Percentiles rank a stretch among this genome's conserved stretches.
phyloP scores from a whole-genome alignment of 352 stramenopile genomes.

The Phytophthora pini region DNA sequence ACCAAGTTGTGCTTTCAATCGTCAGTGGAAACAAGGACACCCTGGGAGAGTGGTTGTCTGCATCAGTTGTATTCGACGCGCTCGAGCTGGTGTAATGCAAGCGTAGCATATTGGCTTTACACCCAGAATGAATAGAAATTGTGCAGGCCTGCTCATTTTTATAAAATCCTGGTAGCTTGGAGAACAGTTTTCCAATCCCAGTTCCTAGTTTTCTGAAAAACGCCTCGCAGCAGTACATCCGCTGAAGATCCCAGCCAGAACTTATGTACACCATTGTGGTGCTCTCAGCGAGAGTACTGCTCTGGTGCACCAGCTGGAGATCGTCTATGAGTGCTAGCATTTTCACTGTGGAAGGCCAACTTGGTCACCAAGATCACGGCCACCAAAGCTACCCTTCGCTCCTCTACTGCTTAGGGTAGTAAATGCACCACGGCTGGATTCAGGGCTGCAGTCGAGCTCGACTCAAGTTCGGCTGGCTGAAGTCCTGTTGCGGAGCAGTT shows the following conservation, averaged over 20 bases:
- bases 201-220: no score
- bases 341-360: neutral
- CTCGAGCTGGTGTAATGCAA: slow-evolving; percentile 37
- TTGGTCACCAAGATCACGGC: no score
- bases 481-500: neutral
- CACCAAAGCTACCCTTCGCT: neutral
- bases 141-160: no score
- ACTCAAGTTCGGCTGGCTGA: slow-evolving; percentile 6
- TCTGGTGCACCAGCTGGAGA: slow-evolving; percentile 12
- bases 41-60: slow-evolving; percentile 46
- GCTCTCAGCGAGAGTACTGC: no score
- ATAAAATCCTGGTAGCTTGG: no score
- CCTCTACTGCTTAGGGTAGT: slow-evolving; percentile 14
- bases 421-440: slow-evolving; percentile 27
- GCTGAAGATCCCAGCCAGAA: no score
- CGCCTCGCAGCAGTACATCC: no score
- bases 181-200: no score
- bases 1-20: slow-evolving; percentile 45
- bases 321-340: slow-evolving; percentile 16
- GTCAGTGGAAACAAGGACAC: slow-evolving; percentile 54
- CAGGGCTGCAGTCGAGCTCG: neutral
- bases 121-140: no score
- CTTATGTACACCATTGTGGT: no score
- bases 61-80: slow-evolving; percentile 58
- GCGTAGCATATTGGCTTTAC: no score